phyloP scores from a whole-genome alignment of 257 asterid genomes.

The Orobanche coerulescens region DNA sequence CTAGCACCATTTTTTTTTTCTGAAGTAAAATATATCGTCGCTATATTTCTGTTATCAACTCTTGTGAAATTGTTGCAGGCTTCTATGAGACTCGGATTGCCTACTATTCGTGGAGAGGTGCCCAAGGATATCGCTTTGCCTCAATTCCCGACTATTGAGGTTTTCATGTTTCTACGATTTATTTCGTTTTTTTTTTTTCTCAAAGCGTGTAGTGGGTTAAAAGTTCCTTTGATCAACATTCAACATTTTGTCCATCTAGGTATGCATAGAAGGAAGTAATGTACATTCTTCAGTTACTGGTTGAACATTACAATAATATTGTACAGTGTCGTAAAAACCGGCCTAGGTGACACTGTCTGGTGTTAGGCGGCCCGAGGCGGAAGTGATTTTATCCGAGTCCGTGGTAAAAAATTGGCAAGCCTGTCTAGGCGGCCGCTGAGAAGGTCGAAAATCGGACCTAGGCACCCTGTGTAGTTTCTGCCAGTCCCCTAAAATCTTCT shows the following conservation, averaged over 20 bases:
- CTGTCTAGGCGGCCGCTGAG: no score
- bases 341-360: no score
- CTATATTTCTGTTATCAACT: not conserved
- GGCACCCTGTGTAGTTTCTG: no score
- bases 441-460: no score
- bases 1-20: not conserved
- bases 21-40: not conserved
- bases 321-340: no score
- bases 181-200: no score
- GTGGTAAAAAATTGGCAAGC: no score
- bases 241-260: not conserved
- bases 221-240: not conserved
- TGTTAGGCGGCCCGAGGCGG: no score
- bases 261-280: conserved; percentile 14
- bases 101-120: conserved; percentile 73
- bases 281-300: conserved; percentile 15
- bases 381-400: no score
- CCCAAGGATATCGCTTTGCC: conserved; percentile 49
- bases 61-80: conserved; percentile 36
- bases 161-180: not conserved
- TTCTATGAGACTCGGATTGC: conserved; percentile 82
- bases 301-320: no score
- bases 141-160: conserved; percentile 75
- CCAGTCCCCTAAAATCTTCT: no score
- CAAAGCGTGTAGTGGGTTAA: conserved; percentile 4